These are phyloP conservation scores for Periglandula ipomoeae DNA, from an alignment of 2,329 filamentous ascomycete species.

Conservation along the genomic window DNA sequence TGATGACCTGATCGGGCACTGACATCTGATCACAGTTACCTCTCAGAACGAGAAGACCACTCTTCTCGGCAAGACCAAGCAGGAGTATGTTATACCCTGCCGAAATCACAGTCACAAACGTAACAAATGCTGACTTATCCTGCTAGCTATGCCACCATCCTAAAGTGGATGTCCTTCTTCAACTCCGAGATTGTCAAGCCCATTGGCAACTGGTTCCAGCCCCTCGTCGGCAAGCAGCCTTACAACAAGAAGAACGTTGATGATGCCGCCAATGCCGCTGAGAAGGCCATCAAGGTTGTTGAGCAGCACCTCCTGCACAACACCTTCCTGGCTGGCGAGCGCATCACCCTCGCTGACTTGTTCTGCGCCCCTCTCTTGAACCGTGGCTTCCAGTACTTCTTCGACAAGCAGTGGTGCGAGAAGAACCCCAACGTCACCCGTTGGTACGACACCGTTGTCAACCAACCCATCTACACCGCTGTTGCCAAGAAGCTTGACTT, in stretches of 20 bases:
- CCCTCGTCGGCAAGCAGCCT: slow-evolving; percentile 67
- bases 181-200: slow-evolving; percentile 74
- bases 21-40: slow-evolving; percentile 56
- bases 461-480: slow-evolving; percentile 82
- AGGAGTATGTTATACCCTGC: slow-evolving; percentile 60
- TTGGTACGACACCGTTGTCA: slow-evolving; percentile 91
- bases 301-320: slow-evolving; percentile 85
- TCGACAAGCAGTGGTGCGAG: slow-evolving; percentile 80
- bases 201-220: slow-evolving; percentile 75
- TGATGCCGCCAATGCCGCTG: slow-evolving; percentile 59
- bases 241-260: slow-evolving; percentile 99
- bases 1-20: slow-evolving; percentile 15
- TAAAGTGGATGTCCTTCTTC: slow-evolving; percentile 97
- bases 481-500: slow-evolving; percentile 68
- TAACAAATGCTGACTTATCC: slow-evolving; percentile 15
- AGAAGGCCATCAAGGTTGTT: slow-evolving; percentile 60
- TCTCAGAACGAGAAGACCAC: slow-evolving; percentile 99
- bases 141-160: slow-evolving; percentile 77
- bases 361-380: slow-evolving; percentile 71
- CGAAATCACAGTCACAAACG: background rate
- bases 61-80: slow-evolving; percentile 98
- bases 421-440: slow-evolving; percentile 78
- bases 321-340: slow-evolving; percentile 97
- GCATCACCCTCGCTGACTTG: slow-evolving; percentile 91
- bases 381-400: slow-evolving; percentile 89